Evolutionary conservation across 2,329 filamentous ascomycete genomes (phyloP).

Genomic region (Hypoxylon sp.): DNA sequence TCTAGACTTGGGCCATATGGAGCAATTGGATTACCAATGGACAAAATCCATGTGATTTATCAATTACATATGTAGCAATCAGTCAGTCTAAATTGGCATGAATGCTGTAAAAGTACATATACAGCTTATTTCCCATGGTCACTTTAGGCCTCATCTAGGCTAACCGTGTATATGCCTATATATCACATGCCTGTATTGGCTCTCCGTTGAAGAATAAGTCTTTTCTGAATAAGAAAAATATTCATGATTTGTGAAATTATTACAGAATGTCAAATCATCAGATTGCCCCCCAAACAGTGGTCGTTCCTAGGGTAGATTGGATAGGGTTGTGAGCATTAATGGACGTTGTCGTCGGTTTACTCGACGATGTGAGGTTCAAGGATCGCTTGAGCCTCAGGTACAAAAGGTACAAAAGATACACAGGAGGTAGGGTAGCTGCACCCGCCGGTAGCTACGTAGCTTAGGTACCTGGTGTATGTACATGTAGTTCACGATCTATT

Average conservation of each 20-base stretch:
- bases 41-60: not conserved
- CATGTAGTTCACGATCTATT: not conserved
- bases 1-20: not conserved
- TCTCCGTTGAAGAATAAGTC: not conserved
- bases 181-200: not conserved
- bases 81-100: not conserved
- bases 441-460: not conserved
- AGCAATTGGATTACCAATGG: not conserved
- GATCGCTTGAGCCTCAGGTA: slow-evolving; percentile 36
- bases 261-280: not conserved
- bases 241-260: not conserved
- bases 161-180: not conserved
- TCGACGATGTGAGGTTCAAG: slow-evolving; percentile 34
- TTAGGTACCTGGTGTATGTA: not conserved
- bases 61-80: not conserved
- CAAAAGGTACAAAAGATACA: slow-evolving; percentile 18
- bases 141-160: not conserved
- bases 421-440: slow-evolving; percentile 16
- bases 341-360: slow-evolving; percentile 3
- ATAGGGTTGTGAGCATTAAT: not conserved
- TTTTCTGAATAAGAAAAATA: not conserved
- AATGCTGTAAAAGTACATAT: not conserved
- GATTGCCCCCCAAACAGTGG: not conserved
- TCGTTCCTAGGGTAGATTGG: not conserved
- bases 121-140: not conserved